Percentiles rank a stretch among this genome's conserved stretches.
Conservation (phyloP, 1,284 basidiomycete species). For the Microbotryum silenes-acaulis region DNA sequence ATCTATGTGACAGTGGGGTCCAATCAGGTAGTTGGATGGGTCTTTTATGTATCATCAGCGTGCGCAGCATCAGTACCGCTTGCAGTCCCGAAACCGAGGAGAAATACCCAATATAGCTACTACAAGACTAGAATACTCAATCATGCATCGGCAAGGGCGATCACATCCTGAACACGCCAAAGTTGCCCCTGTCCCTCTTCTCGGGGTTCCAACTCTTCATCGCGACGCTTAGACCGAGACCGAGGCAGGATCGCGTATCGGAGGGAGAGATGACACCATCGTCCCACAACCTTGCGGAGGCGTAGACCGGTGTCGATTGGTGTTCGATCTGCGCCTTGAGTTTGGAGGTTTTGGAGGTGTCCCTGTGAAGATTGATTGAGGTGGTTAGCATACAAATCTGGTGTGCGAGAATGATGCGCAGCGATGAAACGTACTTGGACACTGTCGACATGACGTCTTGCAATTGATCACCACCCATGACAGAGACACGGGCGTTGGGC, state of each 20-base stretch:
- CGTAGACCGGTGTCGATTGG: constrained; percentile 78
- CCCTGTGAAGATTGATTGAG: constrained; percentile 46
- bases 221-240: constrained; percentile 70
- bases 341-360: constrained; percentile 63
- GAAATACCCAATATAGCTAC: background rate
- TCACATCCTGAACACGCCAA: constrained; percentile 86
- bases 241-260: constrained; percentile 83
- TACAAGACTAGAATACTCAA: background rate
- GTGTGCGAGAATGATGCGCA: background rate
- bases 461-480: constrained; percentile 86
- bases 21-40: too few species aligned
- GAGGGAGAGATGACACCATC: constrained; percentile 86
- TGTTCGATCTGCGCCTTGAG: constrained; percentile 74
- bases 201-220: constrained; percentile 35
- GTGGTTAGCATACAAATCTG: background rate
- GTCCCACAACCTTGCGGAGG: constrained; percentile 71
- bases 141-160: background rate
- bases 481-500: constrained; percentile 92
- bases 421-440: constrained; percentile 42
- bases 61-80: too few species aligned
- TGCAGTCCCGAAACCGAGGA: background rate
- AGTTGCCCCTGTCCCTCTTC: constrained; percentile 58
- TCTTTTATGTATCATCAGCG: too few species aligned
- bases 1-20: too few species aligned
- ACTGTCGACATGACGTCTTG: constrained; percentile 86